phyloP scores from a whole-genome alignment of 2,329 filamentous ascomycete genomes.

The Talaromyces verruculosus region DNA sequence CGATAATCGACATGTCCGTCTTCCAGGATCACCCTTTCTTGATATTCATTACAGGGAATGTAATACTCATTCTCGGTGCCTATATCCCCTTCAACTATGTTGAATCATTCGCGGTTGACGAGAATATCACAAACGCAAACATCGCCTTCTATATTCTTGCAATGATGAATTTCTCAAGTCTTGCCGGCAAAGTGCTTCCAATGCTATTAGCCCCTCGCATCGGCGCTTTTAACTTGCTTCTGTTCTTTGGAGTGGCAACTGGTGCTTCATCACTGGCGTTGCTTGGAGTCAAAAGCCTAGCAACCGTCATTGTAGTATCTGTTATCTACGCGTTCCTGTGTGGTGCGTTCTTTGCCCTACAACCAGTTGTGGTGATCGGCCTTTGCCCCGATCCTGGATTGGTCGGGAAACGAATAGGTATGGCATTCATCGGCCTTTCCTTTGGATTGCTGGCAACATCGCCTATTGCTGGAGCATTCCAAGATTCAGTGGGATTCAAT shows the following conservation, averaged over 20 bases:
- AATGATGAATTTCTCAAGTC: constrained; percentile 57
- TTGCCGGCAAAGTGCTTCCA: constrained; percentile 54
- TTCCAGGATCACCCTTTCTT: constrained; percentile 41
- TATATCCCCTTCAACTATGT: constrained; percentile 55
- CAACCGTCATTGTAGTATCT: constrained; percentile 34
- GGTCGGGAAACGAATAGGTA: constrained; percentile 40
- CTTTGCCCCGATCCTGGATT: constrained; percentile 39
- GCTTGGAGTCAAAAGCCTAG: constrained; percentile 33
- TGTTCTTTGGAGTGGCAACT: constrained; percentile 28
- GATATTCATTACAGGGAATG: constrained; percentile 40
- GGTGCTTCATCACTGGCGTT: constrained; percentile 36
- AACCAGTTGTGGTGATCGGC: constrained; percentile 35
- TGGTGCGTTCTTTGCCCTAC: constrained; percentile 41
- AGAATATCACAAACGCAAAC: constrained; percentile 46
- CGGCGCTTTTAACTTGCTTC: constrained; percentile 49
- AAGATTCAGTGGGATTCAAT: constrained; percentile 4
- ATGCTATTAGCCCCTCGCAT: constrained; percentile 52
- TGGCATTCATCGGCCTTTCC: constrained; percentile 28
- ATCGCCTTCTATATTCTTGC: constrained; percentile 60
- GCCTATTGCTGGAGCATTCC: constrained; percentile 11
- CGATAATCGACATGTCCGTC: constrained; percentile 37
- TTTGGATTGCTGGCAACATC: constrained; percentile 4
- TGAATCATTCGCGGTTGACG: constrained; percentile 52
- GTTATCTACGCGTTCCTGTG: constrained; percentile 42
- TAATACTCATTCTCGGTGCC: constrained; percentile 44